Percentiles rank a stretch among this genome's conserved stretches.
phyloP scores from a whole-genome alignment of 345 rosid species.

The Salix brachista region DNA sequence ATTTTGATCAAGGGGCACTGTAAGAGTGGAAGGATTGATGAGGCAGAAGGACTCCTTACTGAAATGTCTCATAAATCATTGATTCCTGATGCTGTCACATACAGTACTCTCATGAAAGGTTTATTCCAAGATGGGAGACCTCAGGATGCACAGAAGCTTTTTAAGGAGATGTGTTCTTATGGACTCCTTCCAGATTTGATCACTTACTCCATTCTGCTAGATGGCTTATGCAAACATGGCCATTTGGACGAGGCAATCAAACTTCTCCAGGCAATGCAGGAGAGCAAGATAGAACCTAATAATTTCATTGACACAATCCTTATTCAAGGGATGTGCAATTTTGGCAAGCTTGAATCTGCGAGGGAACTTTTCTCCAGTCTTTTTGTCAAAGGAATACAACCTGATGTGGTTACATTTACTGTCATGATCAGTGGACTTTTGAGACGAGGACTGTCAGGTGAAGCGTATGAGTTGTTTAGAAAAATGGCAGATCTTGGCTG shows the following conservation, averaged over 20 bases:
- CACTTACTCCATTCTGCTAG: background rate
- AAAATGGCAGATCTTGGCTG: too few relatives aligned
- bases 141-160: background rate
- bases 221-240: background rate
- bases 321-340: background rate
- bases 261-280: background rate
- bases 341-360: background rate
- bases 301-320: background rate
- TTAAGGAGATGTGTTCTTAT: background rate
- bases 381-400: too few relatives aligned
- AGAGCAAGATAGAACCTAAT: background rate
- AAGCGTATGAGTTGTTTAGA: too few relatives aligned
- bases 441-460: too few relatives aligned
- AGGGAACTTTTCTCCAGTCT: background rate
- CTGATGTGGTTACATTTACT: too few relatives aligned
- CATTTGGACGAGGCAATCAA: background rate
- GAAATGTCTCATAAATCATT: background rate
- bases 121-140: background rate
- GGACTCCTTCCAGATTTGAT: background rate
- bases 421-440: too few relatives aligned
- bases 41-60: background rate
- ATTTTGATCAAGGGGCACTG: background rate
- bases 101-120: background rate
- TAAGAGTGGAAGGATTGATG: background rate
- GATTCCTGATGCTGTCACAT: background rate